Base-by-base conservation (phyloP, 2,329 filamentous ascomycete genomes). In the Falciphora oryzae region DNA sequence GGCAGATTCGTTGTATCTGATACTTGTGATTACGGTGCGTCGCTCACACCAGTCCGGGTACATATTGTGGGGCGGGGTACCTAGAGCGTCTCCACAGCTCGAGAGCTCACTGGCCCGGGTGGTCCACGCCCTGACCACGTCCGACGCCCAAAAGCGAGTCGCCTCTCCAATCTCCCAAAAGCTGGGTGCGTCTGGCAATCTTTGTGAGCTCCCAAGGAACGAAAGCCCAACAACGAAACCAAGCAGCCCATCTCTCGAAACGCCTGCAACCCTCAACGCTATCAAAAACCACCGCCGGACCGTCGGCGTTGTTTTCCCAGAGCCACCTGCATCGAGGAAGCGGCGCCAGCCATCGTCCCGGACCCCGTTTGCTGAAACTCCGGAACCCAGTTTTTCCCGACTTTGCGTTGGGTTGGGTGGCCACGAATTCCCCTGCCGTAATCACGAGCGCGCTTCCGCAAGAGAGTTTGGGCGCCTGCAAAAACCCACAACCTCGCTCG, bases 181-280 rank as follows among this genome's bases (percentile, higher is more conserved):
- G 14, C n/a, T 16, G 14, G 13, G n/a, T 28, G 57, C 38, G 38
- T 44, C 38, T 44, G 38, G 38, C 38, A 44, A 44, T 53, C 44
- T 22, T 53, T 53, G 44, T 50, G 44, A 53, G 38, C 38, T 57
- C n/a, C 53, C 53, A 27, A 57, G n/a, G 14, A 58, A 58, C 57
- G 27, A 27, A 58, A 58, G 57, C 57, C 57, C 57, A 58, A 58
- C 57, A 18, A 57, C 27, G 27, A 31, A 57, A 10, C 27, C 4
- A 27, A 29, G 25, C 57, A 28, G 25, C 14, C 57, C 14, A 28
- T 14, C 57, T 14, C 18, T 6, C 57, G 57, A 29, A 29, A 31
- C n/a, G n/a, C 27, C 56, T 18, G 27, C n/a, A 25, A 10, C 56
- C 56, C 27, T 57, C 56, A 11, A 57, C 27, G 18, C 29, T 18